Evolutionary conservation across 805 yeast species (phyloP), one percentile per base, ranked within the genome.

Genomic region (Candida anglica): DNA sequence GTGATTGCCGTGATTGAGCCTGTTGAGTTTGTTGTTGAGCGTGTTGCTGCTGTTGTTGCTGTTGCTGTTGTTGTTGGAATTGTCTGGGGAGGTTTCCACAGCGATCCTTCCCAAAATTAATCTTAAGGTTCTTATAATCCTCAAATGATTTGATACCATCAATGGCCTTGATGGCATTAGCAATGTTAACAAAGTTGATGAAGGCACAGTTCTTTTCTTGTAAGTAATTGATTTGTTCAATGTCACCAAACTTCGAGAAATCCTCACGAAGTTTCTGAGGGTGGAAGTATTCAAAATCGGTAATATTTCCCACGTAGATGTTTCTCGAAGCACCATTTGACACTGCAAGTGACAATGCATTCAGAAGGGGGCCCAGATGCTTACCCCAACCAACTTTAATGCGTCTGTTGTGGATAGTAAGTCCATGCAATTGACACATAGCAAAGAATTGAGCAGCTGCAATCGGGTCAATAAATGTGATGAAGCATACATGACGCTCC

Each of bases 361-460:
- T 84, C 8, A 94, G 81, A 43, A 91, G 69, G 1, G 95, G 88
- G 8, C 98, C 98, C 5, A 95, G 81, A 54, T 91, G 96, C 60
- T 87, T 89, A 30, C 98, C 98, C 98, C 98, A 91, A 15, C 97
- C 96, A 37, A 91, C 88, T 56, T 86, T 86, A 45, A 91, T 82
- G 50, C 89, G 75, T 50, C 94, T 74, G 55, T 81, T 82, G 53
- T 86, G 95, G 40, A 91, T 83, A 14, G 88, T 76, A 40, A 91
- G 68, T 1, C 96, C 96, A 52, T 88, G 94, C 43, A 88, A 67
- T 51, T 87, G 88, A 44, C 95, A 81, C 85, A 86, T 81, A 6
- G 97, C 97, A 60, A 82, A 91, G 56, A 91, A 91, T 60, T 91
- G 98, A 2, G 96, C 96, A 1, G 98, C 98, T 2, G 97, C 95